Evolutionary conservation across 352 stramenopile genomes (phyloP).

Genomic region (Phytophthora pinifolia): DNA sequence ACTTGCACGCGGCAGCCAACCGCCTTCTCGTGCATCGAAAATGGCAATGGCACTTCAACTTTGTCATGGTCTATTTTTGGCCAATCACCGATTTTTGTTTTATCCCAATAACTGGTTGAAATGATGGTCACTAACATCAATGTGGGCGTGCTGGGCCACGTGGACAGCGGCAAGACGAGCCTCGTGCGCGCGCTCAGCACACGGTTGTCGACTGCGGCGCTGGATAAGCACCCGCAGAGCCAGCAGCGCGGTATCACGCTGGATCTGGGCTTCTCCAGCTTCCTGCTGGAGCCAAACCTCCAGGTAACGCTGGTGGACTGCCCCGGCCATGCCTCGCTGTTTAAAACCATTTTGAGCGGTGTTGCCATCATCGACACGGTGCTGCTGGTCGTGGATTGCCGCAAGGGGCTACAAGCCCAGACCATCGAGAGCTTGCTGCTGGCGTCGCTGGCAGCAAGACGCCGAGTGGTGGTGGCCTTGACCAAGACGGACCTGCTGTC

Average conservation of each 20-base stretch:
- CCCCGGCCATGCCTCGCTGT: conserved; percentile 97
- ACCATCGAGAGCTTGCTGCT: conserved; percentile 98
- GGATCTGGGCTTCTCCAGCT: conserved; percentile 98
- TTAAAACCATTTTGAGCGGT: conserved; percentile 98
- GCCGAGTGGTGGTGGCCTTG: conserved; percentile 92
- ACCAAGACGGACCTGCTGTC: conserved; percentile 98
- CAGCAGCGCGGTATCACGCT: conserved; percentile 97
- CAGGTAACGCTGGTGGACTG: conserved; percentile 96
- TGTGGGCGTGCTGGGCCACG: conserved; percentile 98
- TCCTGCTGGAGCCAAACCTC: conserved; percentile 75
- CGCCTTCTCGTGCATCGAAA: conserved; percentile 9
- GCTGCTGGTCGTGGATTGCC: conserved; percentile 95
- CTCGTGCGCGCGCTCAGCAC: conserved; percentile 96
- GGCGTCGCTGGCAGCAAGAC: conserved; percentile 87
- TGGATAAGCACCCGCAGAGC: conserved; percentile 98
- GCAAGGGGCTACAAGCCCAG: conserved; percentile 98
- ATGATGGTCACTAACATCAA: conserved; percentile 90
- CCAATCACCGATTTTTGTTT: neutral
- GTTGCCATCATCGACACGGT: conserved; percentile 99
- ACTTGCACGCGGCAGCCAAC: conserved; percentile 60
- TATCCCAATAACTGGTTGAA: neutral
- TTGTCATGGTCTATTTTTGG: neutral
- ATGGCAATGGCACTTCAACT: conserved; percentile 17
- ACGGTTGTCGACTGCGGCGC: conserved; percentile 95
- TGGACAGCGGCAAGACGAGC: conserved; percentile 98